Evolutionary conservation across 1,284 basidiomycete species (phyloP).

Genomic region (Pseudozyma flocculosa): DNA sequence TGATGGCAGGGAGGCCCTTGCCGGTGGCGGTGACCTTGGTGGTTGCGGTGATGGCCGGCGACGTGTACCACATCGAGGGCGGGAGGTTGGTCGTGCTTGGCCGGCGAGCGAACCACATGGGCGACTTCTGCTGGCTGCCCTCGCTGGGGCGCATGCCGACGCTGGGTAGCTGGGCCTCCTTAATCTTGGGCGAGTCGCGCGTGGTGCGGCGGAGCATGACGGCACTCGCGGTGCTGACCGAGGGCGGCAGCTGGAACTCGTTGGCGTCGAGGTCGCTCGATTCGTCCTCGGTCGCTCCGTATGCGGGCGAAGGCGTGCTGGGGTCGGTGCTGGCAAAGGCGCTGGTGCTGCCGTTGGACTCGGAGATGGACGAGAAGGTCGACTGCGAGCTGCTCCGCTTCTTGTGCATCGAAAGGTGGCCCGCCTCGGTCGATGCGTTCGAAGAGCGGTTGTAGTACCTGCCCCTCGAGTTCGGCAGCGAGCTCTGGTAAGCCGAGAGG

Average conservation of each 20-base stretch:
- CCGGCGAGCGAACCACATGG: conserved; percentile 41
- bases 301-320: conserved; percentile 38
- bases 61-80: conserved; percentile 39
- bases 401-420: conserved; percentile 7
- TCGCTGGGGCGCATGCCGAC: conserved; percentile 1
- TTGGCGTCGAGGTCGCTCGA: conserved; percentile 42
- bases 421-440: conserved; percentile 9
- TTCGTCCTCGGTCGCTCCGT: conserved; percentile 32
- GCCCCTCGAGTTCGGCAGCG: conserved; percentile 13
- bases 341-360: conserved; percentile 33
- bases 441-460: not conserved
- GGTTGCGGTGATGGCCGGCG: conserved; percentile 41
- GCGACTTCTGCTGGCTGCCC: conserved; percentile 15
- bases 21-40: conserved; percentile 27
- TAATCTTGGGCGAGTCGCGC: not conserved
- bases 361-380: conserved; percentile 49
- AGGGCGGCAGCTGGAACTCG: conserved; percentile 44
- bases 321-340: conserved; percentile 38
- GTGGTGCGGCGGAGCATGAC: conserved; percentile 39
- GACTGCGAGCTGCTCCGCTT: conserved; percentile 47
- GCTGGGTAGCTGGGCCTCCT: not conserved
- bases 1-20: not conserved
- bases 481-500: conserved; percentile 41
- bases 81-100: conserved; percentile 44
- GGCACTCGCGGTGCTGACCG: conserved; percentile 32